phyloP scores from a whole-genome alignment of 164 flowering plant genomes.

The Dillenia suffruticosa region DNA sequence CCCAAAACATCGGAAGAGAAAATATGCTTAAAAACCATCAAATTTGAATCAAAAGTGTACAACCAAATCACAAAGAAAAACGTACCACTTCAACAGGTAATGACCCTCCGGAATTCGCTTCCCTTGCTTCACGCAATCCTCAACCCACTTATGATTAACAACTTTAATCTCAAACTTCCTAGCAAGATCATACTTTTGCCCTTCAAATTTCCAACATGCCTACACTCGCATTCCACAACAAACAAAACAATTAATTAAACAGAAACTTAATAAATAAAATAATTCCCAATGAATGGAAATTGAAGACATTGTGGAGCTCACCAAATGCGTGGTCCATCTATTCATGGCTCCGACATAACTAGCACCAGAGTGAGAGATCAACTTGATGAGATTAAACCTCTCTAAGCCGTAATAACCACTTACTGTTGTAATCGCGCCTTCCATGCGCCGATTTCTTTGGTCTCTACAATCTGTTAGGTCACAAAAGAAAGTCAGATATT shows the following conservation, averaged over 20 bases:
- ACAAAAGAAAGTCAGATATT: not conserved
- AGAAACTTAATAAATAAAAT: not conserved
- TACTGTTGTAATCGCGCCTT: constrained; percentile 72
- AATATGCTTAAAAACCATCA: no score
- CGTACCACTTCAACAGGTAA: constrained; percentile 55
- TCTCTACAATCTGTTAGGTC: constrained; percentile 3
- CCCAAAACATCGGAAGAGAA: no score
- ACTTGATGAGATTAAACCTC: constrained; percentile 81
- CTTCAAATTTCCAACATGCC: constrained; percentile 87
- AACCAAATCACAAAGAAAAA: no score
- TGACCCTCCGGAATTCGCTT: constrained; percentile 62
- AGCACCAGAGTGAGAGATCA: constrained; percentile 77
- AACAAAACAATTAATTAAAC: not conserved
- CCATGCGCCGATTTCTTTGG: constrained; percentile 48
- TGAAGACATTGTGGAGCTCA: constrained; percentile 17
- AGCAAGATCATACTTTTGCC: constrained; percentile 67
- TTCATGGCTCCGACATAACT: constrained; percentile 74
- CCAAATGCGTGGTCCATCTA: constrained; percentile 75
- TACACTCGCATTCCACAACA: constrained; percentile 12
- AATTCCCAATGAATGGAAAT: not conserved
- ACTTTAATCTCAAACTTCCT: constrained; percentile 42
- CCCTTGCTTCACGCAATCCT: constrained; percentile 68
- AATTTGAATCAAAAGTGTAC: no score
- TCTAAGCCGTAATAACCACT: constrained; percentile 85
- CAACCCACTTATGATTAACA: constrained; percentile 85